A percentile compares a stretch with the other conserved stretches of the same genome.
Conservation (phyloP, 495 filamentous ascomycete species). For the Daldinia loculata region DNA sequence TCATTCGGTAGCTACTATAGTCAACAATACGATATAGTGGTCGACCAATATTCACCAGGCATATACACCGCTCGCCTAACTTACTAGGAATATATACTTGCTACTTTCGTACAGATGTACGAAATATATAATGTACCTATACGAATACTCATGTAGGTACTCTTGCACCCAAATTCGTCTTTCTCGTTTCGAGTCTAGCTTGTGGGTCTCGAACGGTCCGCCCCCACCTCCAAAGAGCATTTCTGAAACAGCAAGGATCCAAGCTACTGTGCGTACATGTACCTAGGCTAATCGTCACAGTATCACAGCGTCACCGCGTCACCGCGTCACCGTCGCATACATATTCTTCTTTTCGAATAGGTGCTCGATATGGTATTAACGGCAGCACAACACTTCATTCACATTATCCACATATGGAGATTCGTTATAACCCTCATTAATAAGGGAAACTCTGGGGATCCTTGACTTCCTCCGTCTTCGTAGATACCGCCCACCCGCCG, state of each 20-base stretch:
- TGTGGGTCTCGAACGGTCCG: constrained; percentile 37
- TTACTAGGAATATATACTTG: background rate
- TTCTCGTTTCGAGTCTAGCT: constrained; percentile 23
- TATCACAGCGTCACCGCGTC: background rate
- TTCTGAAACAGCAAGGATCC: constrained; percentile 35
- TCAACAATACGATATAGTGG: background rate
- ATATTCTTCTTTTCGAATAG: background rate
- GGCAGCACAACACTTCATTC: background rate
- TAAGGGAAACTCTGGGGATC: background rate
- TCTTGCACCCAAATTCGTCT: background rate
- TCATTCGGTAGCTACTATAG: background rate
- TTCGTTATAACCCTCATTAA: background rate
- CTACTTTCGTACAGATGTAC: background rate
- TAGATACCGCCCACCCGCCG: constrained; percentile 25
- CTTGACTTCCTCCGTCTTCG: background rate
- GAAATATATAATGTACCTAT: background rate
- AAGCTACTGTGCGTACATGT: constrained; percentile 20
- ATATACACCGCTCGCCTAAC: background rate
- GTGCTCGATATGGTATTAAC: background rate
- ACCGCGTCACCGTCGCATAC: background rate
- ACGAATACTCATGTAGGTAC: constrained; percentile 5
- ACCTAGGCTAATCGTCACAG: constrained; percentile 16
- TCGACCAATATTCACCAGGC: background rate
- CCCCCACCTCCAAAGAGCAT: constrained; percentile 21
- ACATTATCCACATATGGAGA: constrained; percentile 17